Conservation (phyloP, 805 yeast species). For the Wickerhamiella spandovensis region DNA sequence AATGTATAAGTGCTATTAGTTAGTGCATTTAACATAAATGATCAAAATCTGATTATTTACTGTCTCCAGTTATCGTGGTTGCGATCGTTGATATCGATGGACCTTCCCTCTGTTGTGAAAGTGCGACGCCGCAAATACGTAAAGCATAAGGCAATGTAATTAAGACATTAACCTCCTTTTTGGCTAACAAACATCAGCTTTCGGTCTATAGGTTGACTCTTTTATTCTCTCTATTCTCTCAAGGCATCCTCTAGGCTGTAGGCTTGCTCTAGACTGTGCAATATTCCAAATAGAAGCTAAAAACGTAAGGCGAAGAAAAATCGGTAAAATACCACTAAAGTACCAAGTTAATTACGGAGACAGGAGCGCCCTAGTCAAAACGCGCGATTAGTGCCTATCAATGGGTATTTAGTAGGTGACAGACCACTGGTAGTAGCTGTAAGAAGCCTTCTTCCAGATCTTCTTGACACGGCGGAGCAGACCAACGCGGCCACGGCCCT, state of each 20-base stretch:
- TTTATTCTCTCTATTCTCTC: too few relatives aligned
- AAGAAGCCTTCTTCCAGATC: conserved; percentile 20
- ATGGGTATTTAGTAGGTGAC: conserved; percentile 13
- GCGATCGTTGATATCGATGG: too few relatives aligned
- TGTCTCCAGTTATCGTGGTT: too few relatives aligned
- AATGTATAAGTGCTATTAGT: neutral
- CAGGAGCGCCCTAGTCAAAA: neutral
- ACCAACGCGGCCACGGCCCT: conserved; percentile 22
- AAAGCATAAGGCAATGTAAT: too few relatives aligned
- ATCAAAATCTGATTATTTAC: neutral
- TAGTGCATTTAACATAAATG: neutral
- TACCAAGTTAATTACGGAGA: neutral
- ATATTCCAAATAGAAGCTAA: too few relatives aligned
- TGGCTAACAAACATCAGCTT: too few relatives aligned
- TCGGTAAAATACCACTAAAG: neutral
- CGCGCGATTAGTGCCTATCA: conserved; percentile 2
- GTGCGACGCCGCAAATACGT: too few relatives aligned
- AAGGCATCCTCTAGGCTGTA: too few relatives aligned
- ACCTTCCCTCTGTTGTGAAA: too few relatives aligned
- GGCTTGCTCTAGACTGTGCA: too few relatives aligned
- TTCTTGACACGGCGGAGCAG: conserved; percentile 17
- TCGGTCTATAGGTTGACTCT: too few relatives aligned
- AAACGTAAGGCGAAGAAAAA: neutral
- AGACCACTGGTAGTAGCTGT: conserved; percentile 19
- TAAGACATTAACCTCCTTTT: too few relatives aligned